These are phyloP conservation scores for Neurospora cerealis DNA, from an alignment of 495 filamentous ascomycete genomes.

Conservation along the genomic window DNA sequence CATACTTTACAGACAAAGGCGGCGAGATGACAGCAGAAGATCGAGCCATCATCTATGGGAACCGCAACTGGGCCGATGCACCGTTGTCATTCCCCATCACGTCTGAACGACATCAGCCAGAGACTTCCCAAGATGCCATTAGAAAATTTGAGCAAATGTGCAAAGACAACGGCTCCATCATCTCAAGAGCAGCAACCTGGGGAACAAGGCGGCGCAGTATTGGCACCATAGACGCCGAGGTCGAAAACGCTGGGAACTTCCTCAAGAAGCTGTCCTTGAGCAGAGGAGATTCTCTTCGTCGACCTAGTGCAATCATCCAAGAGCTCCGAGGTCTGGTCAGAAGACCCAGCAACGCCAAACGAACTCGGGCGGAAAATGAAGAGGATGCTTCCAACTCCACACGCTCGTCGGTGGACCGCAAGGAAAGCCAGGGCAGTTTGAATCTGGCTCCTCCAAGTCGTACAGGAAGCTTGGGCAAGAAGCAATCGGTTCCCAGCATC, in stretches of 20 bases:
- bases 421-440: slow-evolving; percentile 42
- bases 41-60: slow-evolving; percentile 31
- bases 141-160: slow-evolving; percentile 33
- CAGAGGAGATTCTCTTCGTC: slow-evolving; percentile 29
- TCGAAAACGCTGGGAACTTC: slow-evolving; percentile 45
- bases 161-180: slow-evolving; percentile 40
- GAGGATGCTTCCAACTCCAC: slow-evolving; percentile 26
- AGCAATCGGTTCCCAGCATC: slow-evolving; percentile 48
- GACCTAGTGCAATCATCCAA: slow-evolving; percentile 29
- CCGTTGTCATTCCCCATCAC: slow-evolving; percentile 33
- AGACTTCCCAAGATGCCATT: slow-evolving; percentile 44
- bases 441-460: slow-evolving; percentile 43
- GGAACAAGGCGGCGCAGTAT: slow-evolving; percentile 56
- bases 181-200: slow-evolving; percentile 64
- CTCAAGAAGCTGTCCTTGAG: slow-evolving; percentile 54
- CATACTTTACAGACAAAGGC: slow-evolving; percentile 33
- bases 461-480: slow-evolving; percentile 48
- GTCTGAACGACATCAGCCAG: slow-evolving; percentile 31
- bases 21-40: slow-evolving; percentile 33
- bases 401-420: slow-evolving; percentile 24
- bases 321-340: slow-evolving; percentile 45
- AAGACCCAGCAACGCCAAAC: slow-evolving; percentile 44
- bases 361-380: slow-evolving; percentile 30
- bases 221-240: slow-evolving; percentile 46
- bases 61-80: slow-evolving; percentile 38